Base-by-base conservation (phyloP, 2,329 filamentous ascomycete species). In the Colletotrichum echinochloae region DNA sequence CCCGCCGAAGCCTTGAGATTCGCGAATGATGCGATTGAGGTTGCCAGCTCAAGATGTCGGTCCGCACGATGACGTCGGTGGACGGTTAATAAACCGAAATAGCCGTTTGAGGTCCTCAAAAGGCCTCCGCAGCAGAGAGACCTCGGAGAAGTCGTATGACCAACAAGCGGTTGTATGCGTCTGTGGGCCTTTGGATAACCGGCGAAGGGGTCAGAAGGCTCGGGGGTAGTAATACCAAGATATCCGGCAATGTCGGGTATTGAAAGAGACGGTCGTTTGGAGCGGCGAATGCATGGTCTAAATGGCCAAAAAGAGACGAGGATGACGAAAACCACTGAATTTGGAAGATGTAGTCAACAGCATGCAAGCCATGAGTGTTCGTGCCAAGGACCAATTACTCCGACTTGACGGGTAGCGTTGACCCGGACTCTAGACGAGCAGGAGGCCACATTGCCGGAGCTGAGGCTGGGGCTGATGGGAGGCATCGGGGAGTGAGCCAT, bases 401-500 rank as follows among this genome's bases (percentile, higher is more conserved):
- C 35, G 26, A 35, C 30, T 28, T 41, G 57, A 37, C 28, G 16
- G 33, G 46, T 30, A 35, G 44, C n/a, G 35, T 51, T 49, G 26
- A 28, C 28, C n/a, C 44, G 30, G 20, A 26, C 49, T 37, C 56
- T 51, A 61, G 37, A 26, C 37, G 16, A 28, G 37, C 3, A 57
- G 48, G 23, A 54, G 57, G 57, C 55, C 41, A 44, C 33, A 48
- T 30, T 18, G 30, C 49, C 57, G n/a, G 57, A 54, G 67, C 57
- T 67, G 67, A 56, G 69, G 49, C 51, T 69, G 69, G 39, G 65
- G 69, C 65, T 71, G 65, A 71, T 70, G 51, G 35, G 55, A 44
- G 60, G 41, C 49, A 64, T 55, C 48, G 52, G 60, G 41, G 65
- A 23, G 33, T 44, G 26, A 18, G 26, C 30, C 28, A 56, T 37